Conservation (phyloP, 2,329 filamentous ascomycete species). For the Magnaporthiopsis poae region DNA sequence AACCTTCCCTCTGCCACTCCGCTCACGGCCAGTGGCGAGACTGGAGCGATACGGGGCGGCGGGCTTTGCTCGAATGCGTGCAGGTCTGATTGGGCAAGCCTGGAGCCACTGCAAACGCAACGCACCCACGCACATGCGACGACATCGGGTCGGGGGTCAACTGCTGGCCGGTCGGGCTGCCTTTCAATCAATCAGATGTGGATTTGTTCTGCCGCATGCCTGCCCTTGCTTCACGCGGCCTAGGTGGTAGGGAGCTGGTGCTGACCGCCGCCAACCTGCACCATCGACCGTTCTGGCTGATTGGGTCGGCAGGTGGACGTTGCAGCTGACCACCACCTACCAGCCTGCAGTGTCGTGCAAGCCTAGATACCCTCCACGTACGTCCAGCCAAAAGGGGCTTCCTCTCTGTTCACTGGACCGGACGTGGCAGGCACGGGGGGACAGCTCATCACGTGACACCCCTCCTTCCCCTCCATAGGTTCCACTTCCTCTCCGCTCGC, state of each 20-base stretch:
- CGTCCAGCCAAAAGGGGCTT: not conserved
- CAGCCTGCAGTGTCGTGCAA: not conserved
- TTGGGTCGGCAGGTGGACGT: not conserved
- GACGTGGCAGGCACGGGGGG: not conserved
- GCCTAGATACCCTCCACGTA: not conserved
- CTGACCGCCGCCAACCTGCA: not conserved
- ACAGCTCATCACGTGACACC: not conserved
- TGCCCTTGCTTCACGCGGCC: not conserved
- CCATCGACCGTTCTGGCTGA: not conserved
- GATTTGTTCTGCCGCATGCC: not conserved
- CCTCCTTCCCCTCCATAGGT: not conserved
- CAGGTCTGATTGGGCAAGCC: not conserved
- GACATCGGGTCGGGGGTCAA: not conserved
- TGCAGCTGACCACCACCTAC: not conserved
- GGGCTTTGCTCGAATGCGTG: no score
- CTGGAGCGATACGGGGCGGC: not conserved
- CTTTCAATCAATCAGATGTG: not conserved
- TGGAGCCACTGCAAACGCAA: not conserved
- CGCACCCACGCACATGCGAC: not conserved
- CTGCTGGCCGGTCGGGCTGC: not conserved
- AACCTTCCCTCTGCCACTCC: not conserved
- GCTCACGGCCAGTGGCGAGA: not conserved
- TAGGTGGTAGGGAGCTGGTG: not conserved
- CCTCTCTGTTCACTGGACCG: not conserved
- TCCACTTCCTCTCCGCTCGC: not conserved